Percentiles rank a stretch among this genome's conserved stretches.
Conservation (phyloP, 441 rosid species). For the Eruca vesicaria region DNA sequence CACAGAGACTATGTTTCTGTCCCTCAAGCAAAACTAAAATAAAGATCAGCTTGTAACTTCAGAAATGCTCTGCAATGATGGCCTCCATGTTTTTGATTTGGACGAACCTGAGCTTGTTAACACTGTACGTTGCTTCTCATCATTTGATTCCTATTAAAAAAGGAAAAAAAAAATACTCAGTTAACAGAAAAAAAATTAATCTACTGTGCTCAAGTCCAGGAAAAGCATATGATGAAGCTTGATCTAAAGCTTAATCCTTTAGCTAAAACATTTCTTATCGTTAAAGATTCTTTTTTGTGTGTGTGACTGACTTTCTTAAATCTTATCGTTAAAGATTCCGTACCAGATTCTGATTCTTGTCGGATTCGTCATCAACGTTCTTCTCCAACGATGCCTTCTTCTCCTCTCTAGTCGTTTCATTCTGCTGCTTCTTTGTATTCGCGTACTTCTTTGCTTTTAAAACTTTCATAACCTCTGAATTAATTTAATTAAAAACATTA, state of each 20-base stretch:
- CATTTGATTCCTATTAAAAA: constrained; percentile 40
- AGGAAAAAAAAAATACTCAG: constrained; percentile 5
- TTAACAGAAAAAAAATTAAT: not conserved
- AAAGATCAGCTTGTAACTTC: constrained; percentile 58
- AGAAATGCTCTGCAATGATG: constrained; percentile 80
- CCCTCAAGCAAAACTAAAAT: constrained; percentile 1
- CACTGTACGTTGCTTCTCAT: constrained; percentile 51
- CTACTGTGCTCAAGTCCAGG: not conserved
- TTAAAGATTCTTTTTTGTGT: too few relatives aligned
- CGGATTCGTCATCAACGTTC: constrained; percentile 33
- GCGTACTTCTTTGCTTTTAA: constrained; percentile 75
- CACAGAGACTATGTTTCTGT: constrained; percentile 18
- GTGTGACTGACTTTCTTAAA: too few relatives aligned
- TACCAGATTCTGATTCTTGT: constrained; percentile 34
- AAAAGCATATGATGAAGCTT: not conserved
- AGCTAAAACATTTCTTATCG: not conserved
- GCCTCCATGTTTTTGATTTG: constrained; percentile 80
- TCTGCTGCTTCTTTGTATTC: constrained; percentile 56
- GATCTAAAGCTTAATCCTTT: not conserved
- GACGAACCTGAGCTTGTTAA: constrained; percentile 40
- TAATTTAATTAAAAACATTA: not conserved
- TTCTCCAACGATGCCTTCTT: constrained; percentile 39
- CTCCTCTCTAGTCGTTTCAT: constrained; percentile 41
- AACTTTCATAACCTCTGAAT: constrained; percentile 83
- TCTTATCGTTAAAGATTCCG: not conserved